Evolutionary conservation across 306 rosid genomes (phyloP), one percentile per base, ranked within the genome.

Genomic region (Malus sieversii): DNA sequence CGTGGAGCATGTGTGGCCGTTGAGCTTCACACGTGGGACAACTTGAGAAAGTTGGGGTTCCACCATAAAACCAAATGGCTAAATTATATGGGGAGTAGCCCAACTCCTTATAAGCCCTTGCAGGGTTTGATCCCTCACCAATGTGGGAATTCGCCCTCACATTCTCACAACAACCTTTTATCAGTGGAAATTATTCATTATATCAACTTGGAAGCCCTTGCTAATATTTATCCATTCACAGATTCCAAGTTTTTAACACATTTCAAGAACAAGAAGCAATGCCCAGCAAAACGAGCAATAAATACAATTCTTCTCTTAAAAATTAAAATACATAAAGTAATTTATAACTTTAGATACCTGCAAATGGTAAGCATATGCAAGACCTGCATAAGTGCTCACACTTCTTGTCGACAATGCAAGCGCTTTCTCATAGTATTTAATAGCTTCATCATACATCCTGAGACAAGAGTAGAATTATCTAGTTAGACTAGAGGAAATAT

Each of bases 311-410:
- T 19, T 52, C 57, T 6, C 16, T 29, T 14, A 22, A 18, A 52
- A 27, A 9, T 35, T 18, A 22, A 18, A 52, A 27, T 66, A 73
- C 16, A 57, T 13, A 29, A 40, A 23, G 32, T 2, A 55, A 35
- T 52, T 2, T 51, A 62, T 63, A 65, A 48, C 22, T 52, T 57
- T 33, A 23, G 44, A 45, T 84, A 90, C 99, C 97, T 90, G 96
- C 80, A 95, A 88, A 79, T 95, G 99, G 76, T 86, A 89, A 61
- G 97, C 86, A 84, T 95, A 95, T 55, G 99, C 99, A 80, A 95
- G 97, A 79, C 97, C 99, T 13, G 97, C 93, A 85, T 95, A 95
- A 75, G 96, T 90, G 85, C 97, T 92, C 87, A 89, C 86, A 78
- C 97, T 90, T 85, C 83, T 88, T 29, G 97, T 84, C 74, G 97